phyloP scores from a whole-genome alignment of 2,329 filamentous ascomycete genomes.

The Neonectria punicea region DNA sequence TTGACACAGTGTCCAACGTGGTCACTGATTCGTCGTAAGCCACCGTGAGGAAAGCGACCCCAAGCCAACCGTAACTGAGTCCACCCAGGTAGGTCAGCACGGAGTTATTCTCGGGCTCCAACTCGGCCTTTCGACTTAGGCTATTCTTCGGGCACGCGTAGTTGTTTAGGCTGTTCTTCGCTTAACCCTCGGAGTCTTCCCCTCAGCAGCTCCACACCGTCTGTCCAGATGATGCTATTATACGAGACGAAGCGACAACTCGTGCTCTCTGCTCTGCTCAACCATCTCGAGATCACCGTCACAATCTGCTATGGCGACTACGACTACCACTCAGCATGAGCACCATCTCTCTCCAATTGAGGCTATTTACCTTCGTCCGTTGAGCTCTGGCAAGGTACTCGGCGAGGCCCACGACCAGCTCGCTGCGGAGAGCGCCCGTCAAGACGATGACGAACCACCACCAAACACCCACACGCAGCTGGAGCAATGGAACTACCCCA shows the following conservation, averaged over 20 bases:
- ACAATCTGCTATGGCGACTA: background rate
- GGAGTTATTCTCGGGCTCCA: background rate
- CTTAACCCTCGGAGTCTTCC: background rate
- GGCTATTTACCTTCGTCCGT: slow-evolving; percentile 3
- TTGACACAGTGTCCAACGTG: too few relatives aligned
- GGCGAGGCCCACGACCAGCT: background rate
- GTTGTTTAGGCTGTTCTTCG: background rate
- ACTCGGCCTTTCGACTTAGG: background rate
- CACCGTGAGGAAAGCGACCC: too few relatives aligned
- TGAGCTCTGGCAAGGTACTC: background rate
- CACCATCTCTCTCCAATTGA: background rate
- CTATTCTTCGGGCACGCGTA: background rate
- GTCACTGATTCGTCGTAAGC: too few relatives aligned
- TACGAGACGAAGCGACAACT: background rate
- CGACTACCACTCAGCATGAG: background rate
- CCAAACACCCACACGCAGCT: slow-evolving; percentile 40
- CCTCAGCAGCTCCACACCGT: background rate
- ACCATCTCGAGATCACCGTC: background rate
- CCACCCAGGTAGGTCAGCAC: background rate
- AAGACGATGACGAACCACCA: slow-evolving; percentile 38
- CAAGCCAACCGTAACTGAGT: too few relatives aligned
- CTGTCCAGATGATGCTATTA: background rate
- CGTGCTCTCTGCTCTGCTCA: background rate
- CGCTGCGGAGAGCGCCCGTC: slow-evolving; percentile 8
- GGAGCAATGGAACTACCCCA: slow-evolving; percentile 52